Evolutionary conservation across 768 basidiomycete species (phyloP), one percentile per base, ranked within the genome.

Genomic region (Leccinellum albellum): DNA sequence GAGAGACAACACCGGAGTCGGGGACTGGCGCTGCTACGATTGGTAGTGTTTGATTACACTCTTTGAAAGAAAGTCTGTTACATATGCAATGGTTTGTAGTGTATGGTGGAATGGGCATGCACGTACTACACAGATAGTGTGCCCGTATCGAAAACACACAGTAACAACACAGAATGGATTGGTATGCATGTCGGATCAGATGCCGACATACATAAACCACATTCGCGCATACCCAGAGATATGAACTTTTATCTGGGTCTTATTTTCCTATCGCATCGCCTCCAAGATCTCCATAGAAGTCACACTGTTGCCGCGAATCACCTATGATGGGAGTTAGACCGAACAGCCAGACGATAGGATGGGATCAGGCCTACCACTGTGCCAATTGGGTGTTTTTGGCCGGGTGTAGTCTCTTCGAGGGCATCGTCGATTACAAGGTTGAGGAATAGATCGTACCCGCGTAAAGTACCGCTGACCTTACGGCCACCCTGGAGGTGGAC

Each of bases 371-470:
- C 66, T 71, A 98, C 96, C 51, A 97, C 89, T 51, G 92, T 95
- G 24, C 95, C 95, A 64, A 94, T 88, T 24, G 89, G 87, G 65
- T 89, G 86, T 71, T 93, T 94, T 76, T 94, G 89, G 5, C 89
- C 94, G 14, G 91, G 88, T 5, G 84, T 86, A 0, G 87, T 85
- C 78, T 98, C 97, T 74, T 99, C 97, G 65, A 88, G 72, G 10
- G 93, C 91, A 68, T 98, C 92, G 73, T 98, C 97, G 72, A 99
- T 86, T 63, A 98, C 97, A 37, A 99, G 82, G 74, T 99, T 99
- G 71, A 99, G 78, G 80, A 99, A 99, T 62, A 99, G 88, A 79
- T 99, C 97, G 74, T 97, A 99, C 52, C 97, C 97, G 61, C 97
- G 88, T 51, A 99, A 77, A 14, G 86, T 87, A 54, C 97, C 97